Evolutionary conservation across 768 basidiomycete genomes (phyloP), one percentile per base, ranked within the genome.

Genomic region (Sarcodon aspratus): DNA sequence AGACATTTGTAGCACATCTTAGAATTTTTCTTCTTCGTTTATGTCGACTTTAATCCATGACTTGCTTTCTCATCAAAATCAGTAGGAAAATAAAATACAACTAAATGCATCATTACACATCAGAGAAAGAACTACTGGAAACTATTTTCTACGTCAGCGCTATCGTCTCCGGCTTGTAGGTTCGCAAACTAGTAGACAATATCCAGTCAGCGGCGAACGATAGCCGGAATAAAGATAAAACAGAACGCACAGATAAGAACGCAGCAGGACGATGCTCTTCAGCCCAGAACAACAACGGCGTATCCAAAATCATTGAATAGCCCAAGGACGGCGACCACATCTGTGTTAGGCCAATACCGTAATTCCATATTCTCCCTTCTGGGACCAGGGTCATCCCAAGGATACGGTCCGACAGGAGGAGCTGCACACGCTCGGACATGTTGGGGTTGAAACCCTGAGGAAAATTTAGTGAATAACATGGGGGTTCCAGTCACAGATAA

Each of bases 301-400:
- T 94, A 61, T 95, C 94, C 51, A 97, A 69, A 31, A 77, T 79
- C 75, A 95, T 85, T 15, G 79, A 75, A 60, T 89, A 97, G 35
- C 79, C 75, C 55, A 94, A 64, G 57, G 70, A 86, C 34, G 89
- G 78, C 7, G 86, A 76, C 90, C 92, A 97, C 53, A 91, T 62
- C 63, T 96, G 91, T 4, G 94, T 95, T 44, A 96, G 71, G 35
- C 93, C 92, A 49, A 95, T 82, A 33, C 92, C 91, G 59, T 96
- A 97, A 65, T 96, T 96, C 96, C 96, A 98, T 33, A 96, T 82
- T 48, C 81, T 81, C 55, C 95, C 96, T 63, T 87, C 93, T 1
- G 89, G 93, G 13, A 95, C 91, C 7, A 98, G 70, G 0, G 92
- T 95, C 82, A 94, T 93, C 18, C 94, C 96, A 12, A 98, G 76